phyloP scores from a whole-genome alignment of 1,139 yeast species.

The Pichia sp. region DNA sequence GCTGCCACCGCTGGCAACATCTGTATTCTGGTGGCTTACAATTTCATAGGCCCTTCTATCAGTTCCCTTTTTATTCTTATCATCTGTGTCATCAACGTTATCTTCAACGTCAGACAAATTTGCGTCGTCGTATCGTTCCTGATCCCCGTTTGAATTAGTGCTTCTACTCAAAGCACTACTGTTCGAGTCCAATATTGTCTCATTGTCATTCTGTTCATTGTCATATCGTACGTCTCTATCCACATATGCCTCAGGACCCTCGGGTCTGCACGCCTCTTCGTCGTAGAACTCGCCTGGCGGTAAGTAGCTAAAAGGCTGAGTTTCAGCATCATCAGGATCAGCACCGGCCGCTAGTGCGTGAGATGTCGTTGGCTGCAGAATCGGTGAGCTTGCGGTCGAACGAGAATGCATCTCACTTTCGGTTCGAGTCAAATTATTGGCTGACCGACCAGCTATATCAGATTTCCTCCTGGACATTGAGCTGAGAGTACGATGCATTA shows the following conservation, averaged over 20 bases:
- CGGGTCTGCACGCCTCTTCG: conserved; percentile 4
- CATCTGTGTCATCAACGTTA: neutral
- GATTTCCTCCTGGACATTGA: neutral
- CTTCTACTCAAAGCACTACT: neutral
- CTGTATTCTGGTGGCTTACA: neutral
- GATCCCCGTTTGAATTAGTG: neutral
- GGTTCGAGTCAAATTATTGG: conserved; percentile 1
- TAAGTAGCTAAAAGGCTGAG: conserved; percentile 1
- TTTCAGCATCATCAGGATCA: neutral
- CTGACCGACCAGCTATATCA: neutral
- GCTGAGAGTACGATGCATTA: neutral
- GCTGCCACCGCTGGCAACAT: neutral
- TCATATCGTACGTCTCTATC: conserved; percentile 8
- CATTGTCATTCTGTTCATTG: neutral
- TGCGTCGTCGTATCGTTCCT: conserved; percentile 2
- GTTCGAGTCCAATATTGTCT: neutral
- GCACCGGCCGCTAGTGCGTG: conserved; percentile 15
- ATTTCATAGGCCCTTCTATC: neutral
- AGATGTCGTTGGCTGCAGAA: conserved; percentile 11
- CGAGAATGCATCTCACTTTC: neutral
- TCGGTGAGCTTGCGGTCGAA: neutral
- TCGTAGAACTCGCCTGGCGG: conserved; percentile 3
- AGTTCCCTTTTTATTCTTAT: neutral
- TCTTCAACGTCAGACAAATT: conserved; percentile 2
- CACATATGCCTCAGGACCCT: neutral